Percentiles rank a stretch among this genome's conserved stretches.
phyloP scores from a whole-genome alignment of 164 flowering plant genomes.

The Vitis riparia region DNA sequence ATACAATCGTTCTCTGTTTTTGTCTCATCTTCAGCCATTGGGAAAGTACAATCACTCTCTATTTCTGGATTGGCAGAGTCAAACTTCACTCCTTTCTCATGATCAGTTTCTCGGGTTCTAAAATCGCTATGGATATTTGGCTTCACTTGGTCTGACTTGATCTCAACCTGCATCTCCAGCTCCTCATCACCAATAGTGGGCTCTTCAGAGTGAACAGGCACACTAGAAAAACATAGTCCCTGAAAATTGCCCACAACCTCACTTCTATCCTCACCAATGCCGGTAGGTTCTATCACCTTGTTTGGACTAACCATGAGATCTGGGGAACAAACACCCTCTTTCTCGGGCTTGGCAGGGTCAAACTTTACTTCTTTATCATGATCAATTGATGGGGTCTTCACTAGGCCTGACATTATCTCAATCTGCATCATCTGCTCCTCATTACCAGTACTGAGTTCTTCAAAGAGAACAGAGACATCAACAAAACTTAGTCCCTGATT shows the following conservation, averaged over 20 bases:
- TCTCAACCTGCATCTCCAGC: neutral
- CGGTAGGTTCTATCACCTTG: neutral
- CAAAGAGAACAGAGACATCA: neutral
- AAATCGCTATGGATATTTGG: neutral
- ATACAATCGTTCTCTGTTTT: neutral
- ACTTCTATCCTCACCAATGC: neutral
- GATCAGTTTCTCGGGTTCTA: neutral
- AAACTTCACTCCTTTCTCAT: neutral
- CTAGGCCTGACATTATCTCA: neutral
- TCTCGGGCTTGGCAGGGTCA: too few relatives aligned
- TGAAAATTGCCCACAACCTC: neutral
- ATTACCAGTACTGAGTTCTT: neutral
- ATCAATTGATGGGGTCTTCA: neutral
- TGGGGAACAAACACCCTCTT: too few relatives aligned
- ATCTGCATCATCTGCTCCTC: constrained; percentile 1
- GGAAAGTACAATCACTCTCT: too few relatives aligned
- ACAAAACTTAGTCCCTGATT: neutral
- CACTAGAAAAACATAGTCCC: neutral
- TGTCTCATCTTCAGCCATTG: neutral
- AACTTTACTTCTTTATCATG: neutral
- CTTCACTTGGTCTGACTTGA: neutral
- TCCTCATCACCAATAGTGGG: neutral
- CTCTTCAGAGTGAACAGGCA: neutral
- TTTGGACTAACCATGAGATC: too few relatives aligned
- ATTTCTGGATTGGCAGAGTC: too few relatives aligned